phyloP scores from a whole-genome alignment of 345 rosid species.

The Acer negundo region DNA sequence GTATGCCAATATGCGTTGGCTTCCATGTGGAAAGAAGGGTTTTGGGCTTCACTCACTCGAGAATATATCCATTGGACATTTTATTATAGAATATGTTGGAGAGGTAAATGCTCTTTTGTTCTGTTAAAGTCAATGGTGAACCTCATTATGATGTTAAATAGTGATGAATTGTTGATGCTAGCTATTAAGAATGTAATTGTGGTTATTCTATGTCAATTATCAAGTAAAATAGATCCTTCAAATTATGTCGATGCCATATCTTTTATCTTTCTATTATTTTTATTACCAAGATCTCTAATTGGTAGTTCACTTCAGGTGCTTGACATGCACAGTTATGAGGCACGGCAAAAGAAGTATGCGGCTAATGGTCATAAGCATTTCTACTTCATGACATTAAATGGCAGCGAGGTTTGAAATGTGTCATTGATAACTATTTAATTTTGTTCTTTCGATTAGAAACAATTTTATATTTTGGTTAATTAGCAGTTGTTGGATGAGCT shows the following conservation, averaged over 20 bases:
- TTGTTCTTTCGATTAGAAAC: conserved; percentile 1
- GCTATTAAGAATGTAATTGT: neutral
- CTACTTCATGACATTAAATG: conserved; percentile 97
- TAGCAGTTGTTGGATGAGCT: neutral
- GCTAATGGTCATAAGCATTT: conserved; percentile 92
- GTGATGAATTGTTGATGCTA: conserved; percentile 9
- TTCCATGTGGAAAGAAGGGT: conserved; percentile 90
- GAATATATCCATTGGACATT: conserved; percentile 69
- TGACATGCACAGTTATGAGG: conserved; percentile 84
- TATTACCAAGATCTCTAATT: neutral
- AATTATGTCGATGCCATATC: neutral
- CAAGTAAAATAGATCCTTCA: neutral
- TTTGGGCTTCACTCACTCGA: conserved; percentile 82
- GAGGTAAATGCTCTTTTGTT: conserved; percentile 57
- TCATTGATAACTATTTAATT: conserved; percentile 1
- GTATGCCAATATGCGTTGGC: conserved; percentile 75
- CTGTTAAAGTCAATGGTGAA: conserved; percentile 8
- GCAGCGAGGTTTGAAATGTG: conserved; percentile 76
- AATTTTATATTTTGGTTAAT: conserved; percentile 3
- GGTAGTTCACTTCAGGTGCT: conserved; percentile 66
- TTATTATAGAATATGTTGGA: conserved; percentile 97
- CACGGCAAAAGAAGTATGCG: conserved; percentile 88
- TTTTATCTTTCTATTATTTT: conserved; percentile 1
- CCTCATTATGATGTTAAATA: conserved; percentile 2
- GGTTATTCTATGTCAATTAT: conserved; percentile 3